Evolutionary conservation across 2,329 filamentous ascomycete genomes (phyloP).

Genomic region (Diaporthe destruens): DNA sequence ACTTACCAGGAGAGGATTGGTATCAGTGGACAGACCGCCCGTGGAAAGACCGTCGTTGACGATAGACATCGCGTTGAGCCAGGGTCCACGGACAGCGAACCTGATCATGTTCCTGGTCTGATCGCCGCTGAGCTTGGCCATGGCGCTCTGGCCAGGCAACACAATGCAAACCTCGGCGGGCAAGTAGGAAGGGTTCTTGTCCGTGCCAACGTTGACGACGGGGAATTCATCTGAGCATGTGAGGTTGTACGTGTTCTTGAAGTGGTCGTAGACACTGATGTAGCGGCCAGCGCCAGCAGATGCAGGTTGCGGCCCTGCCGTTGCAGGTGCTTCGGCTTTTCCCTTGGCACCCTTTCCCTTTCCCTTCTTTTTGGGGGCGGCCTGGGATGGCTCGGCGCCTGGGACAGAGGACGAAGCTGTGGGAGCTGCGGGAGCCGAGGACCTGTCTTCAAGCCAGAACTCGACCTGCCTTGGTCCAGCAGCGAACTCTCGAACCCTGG

Average conservation of each 20-base stretch:
- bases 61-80: slow-evolving; percentile 69
- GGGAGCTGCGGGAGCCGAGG: slow-evolving; percentile 17
- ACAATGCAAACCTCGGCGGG: slow-evolving; percentile 70
- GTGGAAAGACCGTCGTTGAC: slow-evolving; percentile 60
- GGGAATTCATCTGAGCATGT: slow-evolving; percentile 54
- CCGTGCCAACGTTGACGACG: slow-evolving; percentile 71
- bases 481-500: slow-evolving; percentile 49
- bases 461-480: slow-evolving; percentile 65
- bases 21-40: slow-evolving; percentile 58
- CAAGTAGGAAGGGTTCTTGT: slow-evolving; percentile 66
- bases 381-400: slow-evolving; percentile 4
- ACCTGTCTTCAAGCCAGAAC: slow-evolving; percentile 61
- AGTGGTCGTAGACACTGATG: slow-evolving; percentile 66
- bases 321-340: slow-evolving; percentile 8
- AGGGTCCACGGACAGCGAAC: slow-evolving; percentile 70
- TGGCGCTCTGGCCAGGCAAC: slow-evolving; percentile 66
- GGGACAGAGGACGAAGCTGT: neutral
- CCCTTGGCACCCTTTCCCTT: slow-evolving; percentile 35
- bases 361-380: slow-evolving; percentile 36
- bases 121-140: slow-evolving; percentile 56
- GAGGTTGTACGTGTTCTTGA: slow-evolving; percentile 54
- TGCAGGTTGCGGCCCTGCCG: slow-evolving; percentile 26
- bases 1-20: slow-evolving; percentile 55
- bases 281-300: slow-evolving; percentile 49
- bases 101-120: slow-evolving; percentile 71